A percentile compares a stretch with the other conserved stretches of the same genome.
Evolutionary conservation across 2,329 filamentous ascomycete genomes (phyloP).

Genomic region (Trichoderma simmonsii): DNA sequence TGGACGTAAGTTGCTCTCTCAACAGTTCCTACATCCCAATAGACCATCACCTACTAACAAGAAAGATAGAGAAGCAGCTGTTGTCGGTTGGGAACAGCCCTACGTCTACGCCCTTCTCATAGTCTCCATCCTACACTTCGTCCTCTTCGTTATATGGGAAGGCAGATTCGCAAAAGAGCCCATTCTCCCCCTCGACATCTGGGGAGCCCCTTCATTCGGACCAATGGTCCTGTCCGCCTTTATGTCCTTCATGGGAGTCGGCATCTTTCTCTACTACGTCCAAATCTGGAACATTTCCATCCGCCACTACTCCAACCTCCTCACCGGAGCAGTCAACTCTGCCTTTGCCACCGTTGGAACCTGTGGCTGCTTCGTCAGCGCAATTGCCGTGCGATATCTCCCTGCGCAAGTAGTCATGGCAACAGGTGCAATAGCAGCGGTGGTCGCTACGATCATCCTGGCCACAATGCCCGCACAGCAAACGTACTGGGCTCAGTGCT

Average conservation of each 20-base stretch:
- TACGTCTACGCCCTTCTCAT: constrained; percentile 42
- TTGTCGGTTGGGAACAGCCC: constrained; percentile 42
- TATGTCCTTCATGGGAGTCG: constrained; percentile 46
- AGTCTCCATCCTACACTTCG: constrained; percentile 31
- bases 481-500: constrained; percentile 39
- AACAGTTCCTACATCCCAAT: accelerated
- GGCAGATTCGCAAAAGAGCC: constrained; percentile 36
- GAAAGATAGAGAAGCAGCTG: constrained; percentile 36
- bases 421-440: constrained; percentile 34
- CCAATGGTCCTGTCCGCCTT: constrained; percentile 43
- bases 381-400: constrained; percentile 45
- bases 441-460: constrained; percentile 25
- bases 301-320: constrained; percentile 39
- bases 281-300: constrained; percentile 43
- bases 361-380: constrained; percentile 38
- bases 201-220: constrained; percentile 33
- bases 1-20: constrained; percentile 43
- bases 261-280: constrained; percentile 49
- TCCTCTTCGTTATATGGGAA: constrained; percentile 42
- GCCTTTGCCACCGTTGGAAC: constrained; percentile 40
- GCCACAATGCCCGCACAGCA: constrained; percentile 46
- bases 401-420: constrained; percentile 47
- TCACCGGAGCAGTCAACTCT: constrained; percentile 35
- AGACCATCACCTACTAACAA: neutral
- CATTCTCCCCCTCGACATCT: constrained; percentile 40